Conservation (phyloP, 2,329 filamentous ascomycete genomes). For the Proliferodiscus dingleyae region DNA sequence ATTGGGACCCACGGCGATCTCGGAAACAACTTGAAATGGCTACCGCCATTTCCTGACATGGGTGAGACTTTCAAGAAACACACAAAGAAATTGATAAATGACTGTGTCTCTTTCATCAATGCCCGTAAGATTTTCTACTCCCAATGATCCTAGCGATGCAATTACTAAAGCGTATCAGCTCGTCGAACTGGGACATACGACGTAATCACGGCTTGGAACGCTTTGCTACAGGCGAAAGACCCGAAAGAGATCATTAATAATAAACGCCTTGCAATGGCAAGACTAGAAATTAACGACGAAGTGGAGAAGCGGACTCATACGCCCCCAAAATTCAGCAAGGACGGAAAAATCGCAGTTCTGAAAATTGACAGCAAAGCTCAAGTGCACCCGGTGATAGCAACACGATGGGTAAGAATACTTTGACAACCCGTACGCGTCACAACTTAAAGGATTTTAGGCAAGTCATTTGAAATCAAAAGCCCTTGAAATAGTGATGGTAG, state of each 20-base stretch:
- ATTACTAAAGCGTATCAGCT: slow-evolving; percentile 27
- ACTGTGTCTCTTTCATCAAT: slow-evolving; percentile 60
- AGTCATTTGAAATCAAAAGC: slow-evolving; percentile 53
- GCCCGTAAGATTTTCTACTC: slow-evolving; percentile 37
- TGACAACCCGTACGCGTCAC: neutral
- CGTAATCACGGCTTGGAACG: slow-evolving; percentile 56
- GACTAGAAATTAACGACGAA: slow-evolving; percentile 55
- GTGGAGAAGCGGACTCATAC: slow-evolving; percentile 57
- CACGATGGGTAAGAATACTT: slow-evolving; percentile 45
- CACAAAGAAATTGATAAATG: slow-evolving; percentile 58
- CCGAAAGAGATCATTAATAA: slow-evolving; percentile 49
- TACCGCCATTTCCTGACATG: slow-evolving; percentile 63
- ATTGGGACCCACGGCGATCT: slow-evolving; percentile 65
- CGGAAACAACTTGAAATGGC: slow-evolving; percentile 60
- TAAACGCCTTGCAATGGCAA: slow-evolving; percentile 45
- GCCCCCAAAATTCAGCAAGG: slow-evolving; percentile 58
- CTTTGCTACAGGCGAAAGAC: slow-evolving; percentile 44
- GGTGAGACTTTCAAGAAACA: slow-evolving; percentile 52
- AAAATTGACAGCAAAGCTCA: slow-evolving; percentile 56
- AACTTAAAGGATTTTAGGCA: slow-evolving; percentile 31
- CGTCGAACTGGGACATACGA: slow-evolving; percentile 56
- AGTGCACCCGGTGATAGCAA: slow-evolving; percentile 63
- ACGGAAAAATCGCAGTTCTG: slow-evolving; percentile 58
- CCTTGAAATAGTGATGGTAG: slow-evolving; percentile 60
- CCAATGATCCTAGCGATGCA: neutral